Evolutionary conservation across 306 rosid genomes (phyloP).

Genomic region (Glycyrrhiza uralensis): DNA sequence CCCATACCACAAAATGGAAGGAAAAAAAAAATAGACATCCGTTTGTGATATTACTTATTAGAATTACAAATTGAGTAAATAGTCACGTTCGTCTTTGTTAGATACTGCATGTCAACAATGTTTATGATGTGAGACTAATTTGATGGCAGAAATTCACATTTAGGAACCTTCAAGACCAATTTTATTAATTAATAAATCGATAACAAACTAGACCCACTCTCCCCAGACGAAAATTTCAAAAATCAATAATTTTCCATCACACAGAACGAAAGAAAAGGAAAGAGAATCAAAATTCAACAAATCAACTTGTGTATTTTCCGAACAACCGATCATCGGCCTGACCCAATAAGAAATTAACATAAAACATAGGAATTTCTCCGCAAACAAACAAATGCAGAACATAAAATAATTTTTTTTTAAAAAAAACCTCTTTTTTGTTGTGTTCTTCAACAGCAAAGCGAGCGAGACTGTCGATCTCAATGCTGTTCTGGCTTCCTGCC

Average conservation of each 20-base stretch:
- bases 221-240: background rate
- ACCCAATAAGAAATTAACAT: background rate
- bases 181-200: no score
- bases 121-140: no score
- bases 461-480: conserved; percentile 35
- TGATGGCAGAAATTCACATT: background rate
- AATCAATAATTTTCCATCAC: background rate
- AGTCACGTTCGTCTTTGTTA: no score
- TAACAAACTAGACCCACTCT: background rate
- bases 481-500: conserved; percentile 23
- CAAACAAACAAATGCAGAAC: background rate
- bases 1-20: background rate
- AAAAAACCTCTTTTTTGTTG: conserved; percentile 37
- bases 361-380: background rate
- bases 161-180: background rate
- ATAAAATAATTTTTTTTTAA: background rate
- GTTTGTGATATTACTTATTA: no score
- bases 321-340: background rate
- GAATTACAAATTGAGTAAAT: no score
- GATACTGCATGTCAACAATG: no score
- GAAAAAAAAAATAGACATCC: background rate
- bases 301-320: no score
- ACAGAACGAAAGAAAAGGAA: background rate
- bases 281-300: no score
- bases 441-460: conserved; percentile 41